Evolutionary conservation across 2,329 filamentous ascomycete genomes (phyloP), one percentile per base, ranked within the genome.

Genomic region (Atkinsonella texensis): DNA sequence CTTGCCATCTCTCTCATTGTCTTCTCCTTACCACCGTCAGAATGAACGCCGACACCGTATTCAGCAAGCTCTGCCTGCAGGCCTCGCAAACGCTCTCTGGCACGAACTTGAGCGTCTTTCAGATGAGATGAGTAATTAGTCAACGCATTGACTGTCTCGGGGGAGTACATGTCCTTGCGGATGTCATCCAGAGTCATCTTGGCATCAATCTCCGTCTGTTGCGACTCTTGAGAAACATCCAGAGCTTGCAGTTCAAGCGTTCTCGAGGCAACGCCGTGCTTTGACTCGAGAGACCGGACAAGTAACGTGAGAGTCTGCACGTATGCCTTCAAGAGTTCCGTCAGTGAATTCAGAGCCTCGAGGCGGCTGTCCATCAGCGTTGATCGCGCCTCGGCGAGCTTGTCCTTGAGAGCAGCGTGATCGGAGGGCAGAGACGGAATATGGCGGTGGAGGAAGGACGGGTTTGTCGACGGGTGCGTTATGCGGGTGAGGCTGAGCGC

Each of bases 371-470:
- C 53, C 0, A 67, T 62, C 7, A 80, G 66, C 1, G 60, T 51
- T 3, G 57, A 50, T 31, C 66, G 63, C 1, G 66, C 58, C 2
- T 58, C 54, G 2, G 59, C 52, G 4, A 73, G 59, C 3, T 63
- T 54, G 12, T 60, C 35, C n/a, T 58, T 61, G 1, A 79, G 69
- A 2, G 65, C 53, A 4, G 63, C 55, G 17, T 73, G 63, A 23
- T 70, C 64, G 1, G 63, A 55, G 0, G 74, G 66, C 2, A 84
- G 67, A 17, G 69, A 65, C 1, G 77, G 68, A 48, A 83, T 74
- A 23, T 70, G 64, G 18, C 80, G 77, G 65, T 83, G 80, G n/a
- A 82, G 66, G 59, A 71, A 79, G 18, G 76, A 77, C 0, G 76
- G 68, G 61, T 78, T 78, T 1, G 74, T 77, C 15, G 66, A 65